Conservation (phyloP, 208 protist species). For the Novymonas esmeraldas region DNA sequence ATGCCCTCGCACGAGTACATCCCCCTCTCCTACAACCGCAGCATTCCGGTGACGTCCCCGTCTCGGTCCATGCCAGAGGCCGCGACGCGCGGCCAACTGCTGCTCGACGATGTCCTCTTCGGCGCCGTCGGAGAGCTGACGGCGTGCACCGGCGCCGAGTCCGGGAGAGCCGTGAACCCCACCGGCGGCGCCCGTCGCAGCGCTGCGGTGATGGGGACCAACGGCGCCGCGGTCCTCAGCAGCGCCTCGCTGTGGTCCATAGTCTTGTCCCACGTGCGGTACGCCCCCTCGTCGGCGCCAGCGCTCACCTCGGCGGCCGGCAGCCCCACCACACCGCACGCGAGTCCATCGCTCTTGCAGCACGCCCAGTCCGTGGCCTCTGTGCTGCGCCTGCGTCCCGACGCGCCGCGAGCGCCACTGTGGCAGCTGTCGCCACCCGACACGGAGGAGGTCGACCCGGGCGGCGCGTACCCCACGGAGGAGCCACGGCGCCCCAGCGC, state of each 20-base stretch:
- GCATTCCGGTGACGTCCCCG: slow-evolving; percentile 11
- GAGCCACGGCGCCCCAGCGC: not conserved
- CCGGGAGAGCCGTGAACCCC: not conserved
- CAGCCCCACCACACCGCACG: not conserved
- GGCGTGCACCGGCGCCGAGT: slow-evolving; percentile 8
- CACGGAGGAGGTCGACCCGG: not conserved
- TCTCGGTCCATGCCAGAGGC: slow-evolving; percentile 7
- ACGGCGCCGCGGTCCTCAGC: slow-evolving; percentile 7
- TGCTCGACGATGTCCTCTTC: slow-evolving; percentile 21
- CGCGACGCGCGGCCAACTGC: slow-evolving; percentile 10
- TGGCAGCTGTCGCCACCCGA: not conserved
- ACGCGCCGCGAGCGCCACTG: not conserved
- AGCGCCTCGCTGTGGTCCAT: slow-evolving; percentile 31
- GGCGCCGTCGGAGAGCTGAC: slow-evolving; percentile 24
- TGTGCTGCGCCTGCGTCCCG: slow-evolving; percentile 19
- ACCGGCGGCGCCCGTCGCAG: slow-evolving; percentile 7
- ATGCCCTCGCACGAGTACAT: slow-evolving; percentile 31
- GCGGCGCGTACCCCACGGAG: not conserved
- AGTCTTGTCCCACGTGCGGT: not conserved
- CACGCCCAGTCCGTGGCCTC: slow-evolving; percentile 1
- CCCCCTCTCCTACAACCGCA: slow-evolving; percentile 34
- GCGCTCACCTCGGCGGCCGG: not conserved
- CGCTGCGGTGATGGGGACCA: slow-evolving; percentile 33
- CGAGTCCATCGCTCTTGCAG: not conserved
- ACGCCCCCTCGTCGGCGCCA: slow-evolving; percentile 14